A percentile compares a stretch with the other conserved stretches of the same genome.
Evolutionary conservation across 352 stramenopile species (phyloP).

Genomic region (Pythium sp.): DNA sequence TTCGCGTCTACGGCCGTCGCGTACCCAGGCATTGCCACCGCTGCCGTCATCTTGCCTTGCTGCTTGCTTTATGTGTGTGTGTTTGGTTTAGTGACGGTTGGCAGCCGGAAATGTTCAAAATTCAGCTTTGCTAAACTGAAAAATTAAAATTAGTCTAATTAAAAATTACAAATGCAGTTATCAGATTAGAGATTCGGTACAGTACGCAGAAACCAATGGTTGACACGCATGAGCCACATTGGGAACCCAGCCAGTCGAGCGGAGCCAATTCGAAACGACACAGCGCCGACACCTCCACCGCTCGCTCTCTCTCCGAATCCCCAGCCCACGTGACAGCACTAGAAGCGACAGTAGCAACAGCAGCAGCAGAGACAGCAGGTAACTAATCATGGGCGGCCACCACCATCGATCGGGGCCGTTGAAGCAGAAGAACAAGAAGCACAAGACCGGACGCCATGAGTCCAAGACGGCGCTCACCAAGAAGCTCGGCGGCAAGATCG

Average conservation of each 20-base stretch:
- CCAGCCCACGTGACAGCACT: background rate
- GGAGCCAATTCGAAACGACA: conserved; percentile 20
- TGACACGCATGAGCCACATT: conserved; percentile 10
- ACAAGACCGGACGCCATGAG: conserved; percentile 84
- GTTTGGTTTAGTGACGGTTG: background rate
- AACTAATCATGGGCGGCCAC: conserved; percentile 53
- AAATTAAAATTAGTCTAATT: background rate
- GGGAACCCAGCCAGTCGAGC: background rate
- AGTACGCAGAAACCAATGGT: conserved; percentile 8
- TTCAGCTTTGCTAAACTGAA: background rate
- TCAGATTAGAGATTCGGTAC: background rate
- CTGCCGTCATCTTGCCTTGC: background rate
- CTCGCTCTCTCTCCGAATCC: background rate
- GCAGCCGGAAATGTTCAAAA: background rate
- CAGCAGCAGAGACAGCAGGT: background rate
- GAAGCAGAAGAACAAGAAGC: conserved; percentile 92
- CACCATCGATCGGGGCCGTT: conserved; percentile 87
- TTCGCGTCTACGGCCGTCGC: background rate
- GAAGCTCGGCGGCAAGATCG: conserved; percentile 71
- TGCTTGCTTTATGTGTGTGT: background rate
- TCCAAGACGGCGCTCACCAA: conserved; percentile 78
- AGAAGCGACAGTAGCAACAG: background rate
- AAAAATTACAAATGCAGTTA: background rate
- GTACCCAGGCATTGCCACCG: background rate
- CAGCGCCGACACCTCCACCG: background rate